Conservation (phyloP, 2,329 filamentous ascomycete species). For the Colletotrichum chlorophyti region DNA sequence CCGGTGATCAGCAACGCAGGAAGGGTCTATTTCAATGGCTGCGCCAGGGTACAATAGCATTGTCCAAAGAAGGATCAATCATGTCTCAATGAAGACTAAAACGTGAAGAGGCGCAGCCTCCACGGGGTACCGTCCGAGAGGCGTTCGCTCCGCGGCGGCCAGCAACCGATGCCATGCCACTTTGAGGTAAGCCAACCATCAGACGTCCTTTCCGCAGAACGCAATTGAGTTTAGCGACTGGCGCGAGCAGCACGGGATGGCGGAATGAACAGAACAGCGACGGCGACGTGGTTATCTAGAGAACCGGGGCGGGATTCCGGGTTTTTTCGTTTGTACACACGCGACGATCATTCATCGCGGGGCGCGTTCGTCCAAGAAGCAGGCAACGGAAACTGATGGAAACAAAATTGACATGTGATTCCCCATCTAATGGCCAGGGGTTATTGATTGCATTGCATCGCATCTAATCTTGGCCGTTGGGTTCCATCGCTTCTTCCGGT, state of each 20-base stretch:
- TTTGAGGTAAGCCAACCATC: not conserved
- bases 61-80: no score
- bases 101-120: no score
- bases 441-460: not conserved
- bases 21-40: no score
- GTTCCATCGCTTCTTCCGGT: no score
- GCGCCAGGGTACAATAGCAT: no score
- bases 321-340: not conserved
- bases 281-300: no score
- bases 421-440: slow-evolving; percentile 5
- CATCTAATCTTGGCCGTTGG: slow-evolving; percentile 1
- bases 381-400: slow-evolving; percentile 3
- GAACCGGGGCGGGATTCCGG: no score
- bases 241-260: no score
- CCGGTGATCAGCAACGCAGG: no score
- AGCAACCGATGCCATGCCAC: not conserved
- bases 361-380: not conserved
- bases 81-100: no score
- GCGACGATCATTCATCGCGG: slow-evolving; percentile 12
- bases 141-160: not conserved
- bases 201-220: not conserved
- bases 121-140: no score
- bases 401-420: slow-evolving; percentile 21
- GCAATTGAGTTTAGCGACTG: not conserved
- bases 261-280: no score